Percentiles rank a stretch among this genome's conserved stretches.
Conservation (phyloP, 1,139 yeast species). For the Pichia cactophila region DNA sequence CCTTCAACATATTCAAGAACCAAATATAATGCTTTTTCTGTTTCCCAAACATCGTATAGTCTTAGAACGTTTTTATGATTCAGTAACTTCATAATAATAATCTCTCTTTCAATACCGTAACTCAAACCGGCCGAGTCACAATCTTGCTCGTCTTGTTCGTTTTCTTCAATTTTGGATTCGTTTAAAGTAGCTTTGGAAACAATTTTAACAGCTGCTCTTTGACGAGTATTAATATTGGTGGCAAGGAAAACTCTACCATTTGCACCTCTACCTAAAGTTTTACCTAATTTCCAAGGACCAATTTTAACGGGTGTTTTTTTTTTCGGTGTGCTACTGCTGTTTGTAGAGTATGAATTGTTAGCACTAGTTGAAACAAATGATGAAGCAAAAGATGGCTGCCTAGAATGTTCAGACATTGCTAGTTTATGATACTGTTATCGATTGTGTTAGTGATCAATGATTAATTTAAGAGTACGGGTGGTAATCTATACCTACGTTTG, state of each 20-base stretch:
- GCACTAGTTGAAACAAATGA: conserved; percentile 29
- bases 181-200: conserved; percentile 77
- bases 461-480: too few species aligned
- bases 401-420: conserved; percentile 21
- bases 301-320: conserved; percentile 50
- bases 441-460: neutral
- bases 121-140: conserved; percentile 59
- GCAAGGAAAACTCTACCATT: conserved; percentile 93
- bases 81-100: conserved; percentile 78
- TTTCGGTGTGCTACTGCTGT: conserved; percentile 30
- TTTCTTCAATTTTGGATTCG: conserved; percentile 9
- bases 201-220: conserved; percentile 93
- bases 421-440: neutral
- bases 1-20: conserved; percentile 96
- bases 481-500: neutral
- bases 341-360: conserved; percentile 1
- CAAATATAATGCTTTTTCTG: conserved; percentile 82
- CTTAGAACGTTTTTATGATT: conserved; percentile 93
- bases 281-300: conserved; percentile 96
- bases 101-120: conserved; percentile 94
- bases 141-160: conserved; percentile 29
- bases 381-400: conserved; percentile 29
- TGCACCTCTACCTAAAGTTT: conserved; percentile 91
- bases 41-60: conserved; percentile 98
- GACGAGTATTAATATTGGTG: conserved; percentile 73